These are phyloP conservation scores for Lavandula angustifolia DNA, from an alignment of 257 asterid genomes.

Conservation along the genomic window DNA sequence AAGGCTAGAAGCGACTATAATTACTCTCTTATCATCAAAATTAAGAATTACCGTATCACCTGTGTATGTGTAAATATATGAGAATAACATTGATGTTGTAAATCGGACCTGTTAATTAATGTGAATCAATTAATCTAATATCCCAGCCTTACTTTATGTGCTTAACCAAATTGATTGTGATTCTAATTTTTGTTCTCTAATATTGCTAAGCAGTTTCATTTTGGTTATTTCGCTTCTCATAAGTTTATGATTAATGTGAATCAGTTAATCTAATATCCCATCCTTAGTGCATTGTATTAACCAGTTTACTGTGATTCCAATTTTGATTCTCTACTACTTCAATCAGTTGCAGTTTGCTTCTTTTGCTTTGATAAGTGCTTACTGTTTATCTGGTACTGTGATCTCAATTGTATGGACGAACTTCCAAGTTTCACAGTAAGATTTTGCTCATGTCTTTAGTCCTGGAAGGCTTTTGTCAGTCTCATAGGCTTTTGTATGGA, in stretches of 20 bases:
- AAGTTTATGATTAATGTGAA: neutral
- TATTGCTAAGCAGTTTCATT: too few species aligned
- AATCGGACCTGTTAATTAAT: neutral
- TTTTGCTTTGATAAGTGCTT: slow-evolving; percentile 12
- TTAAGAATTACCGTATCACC: neutral
- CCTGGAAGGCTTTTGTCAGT: neutral
- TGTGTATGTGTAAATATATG: slow-evolving; percentile 3
- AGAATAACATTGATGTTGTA: neutral
- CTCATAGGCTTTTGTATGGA: too few species aligned
- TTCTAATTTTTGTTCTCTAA: neutral
- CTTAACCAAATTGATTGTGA: neutral
- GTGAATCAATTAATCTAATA: neutral
- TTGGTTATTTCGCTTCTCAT: slow-evolving; percentile 16
- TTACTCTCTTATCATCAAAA: slow-evolving; percentile 13
- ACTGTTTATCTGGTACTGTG: neutral
- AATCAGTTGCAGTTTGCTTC: neutral
- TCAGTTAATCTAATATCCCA: neutral
- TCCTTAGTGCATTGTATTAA: neutral
- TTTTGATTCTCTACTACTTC: neutral
- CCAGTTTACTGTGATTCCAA: neutral
- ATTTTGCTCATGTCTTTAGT: slow-evolving; percentile 1
- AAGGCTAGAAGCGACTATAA: slow-evolving; percentile 4
- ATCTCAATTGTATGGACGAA: slow-evolving; percentile 13
- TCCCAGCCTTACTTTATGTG: neutral
- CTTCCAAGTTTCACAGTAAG: slow-evolving; percentile 1